Evolutionary conservation across 108 stramenopile species (phyloP), one percentile per base, ranked within the genome.

Genomic region (Cyclostephanos invisitatus): DNA sequence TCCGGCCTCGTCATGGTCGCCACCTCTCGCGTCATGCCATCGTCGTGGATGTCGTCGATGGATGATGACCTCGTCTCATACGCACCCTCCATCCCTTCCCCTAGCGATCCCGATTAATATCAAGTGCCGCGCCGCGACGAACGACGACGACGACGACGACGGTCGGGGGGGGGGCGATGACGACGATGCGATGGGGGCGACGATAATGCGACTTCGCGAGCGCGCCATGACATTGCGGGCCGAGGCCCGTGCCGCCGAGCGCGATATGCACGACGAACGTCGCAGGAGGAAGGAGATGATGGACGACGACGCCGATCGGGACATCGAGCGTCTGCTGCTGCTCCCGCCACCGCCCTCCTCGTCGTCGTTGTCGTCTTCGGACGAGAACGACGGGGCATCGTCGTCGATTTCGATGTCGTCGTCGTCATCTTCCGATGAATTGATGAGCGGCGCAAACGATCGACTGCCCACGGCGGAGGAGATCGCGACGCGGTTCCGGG

Each of bases 231-330:
- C 72, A 29, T 53, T 90, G 1, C 68, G 78, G 38, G 75, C 44
- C 5, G 87, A 90, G 55, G 89, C 87, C 0, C 22, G 29, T 11
- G 46, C 75, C 5, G 83, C 74, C 50, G 87, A 90, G 70, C 63
- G 67, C 25, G 67, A 32, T 8, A 51, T 90, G 9, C 70, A 61
- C 44, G 58, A 66, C 17, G 64, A 72, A 8, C 61, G 47, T 25
- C 55, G 68, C 47, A 49, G 51, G 18, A 67, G 74, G 48, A 62
- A 74, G 32, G 83, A 83, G 40, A 28, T 25, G 0, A 35, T 37
- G 32, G 78, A 83, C 10, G 56, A 20, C 1, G 85, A 83, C 38
- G 79, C 76, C 10, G 77, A 82, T 27, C 62, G 40, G 47, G 84
- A 48, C 75, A 82, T 59, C 47, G 50, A 72, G 48, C 66, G 47